phyloP scores from a whole-genome alignment of 768 basidiomycete genomes.

The Hemileccinum rubropunctum region DNA sequence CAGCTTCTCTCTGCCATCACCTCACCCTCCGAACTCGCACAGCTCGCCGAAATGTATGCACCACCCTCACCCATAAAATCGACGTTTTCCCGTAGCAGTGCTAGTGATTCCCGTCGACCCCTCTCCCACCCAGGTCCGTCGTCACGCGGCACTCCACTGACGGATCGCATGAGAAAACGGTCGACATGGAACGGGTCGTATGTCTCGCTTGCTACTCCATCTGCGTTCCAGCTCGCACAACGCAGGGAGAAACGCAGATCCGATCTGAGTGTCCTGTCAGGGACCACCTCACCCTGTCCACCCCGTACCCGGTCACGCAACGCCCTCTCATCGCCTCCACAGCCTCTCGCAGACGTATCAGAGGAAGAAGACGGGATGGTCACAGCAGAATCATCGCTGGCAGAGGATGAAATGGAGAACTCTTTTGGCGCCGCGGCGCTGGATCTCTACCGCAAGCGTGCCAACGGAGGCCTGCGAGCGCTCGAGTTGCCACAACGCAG shows the following conservation, averaged over 20 bases:
- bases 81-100: slow-evolving; percentile 21
- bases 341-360: slow-evolving; percentile 34
- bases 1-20: slow-evolving; percentile 76
- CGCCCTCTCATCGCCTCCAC: slow-evolving; percentile 38
- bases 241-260: slow-evolving; percentile 53
- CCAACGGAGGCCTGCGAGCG: slow-evolving; percentile 46
- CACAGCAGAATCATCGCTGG: slow-evolving; percentile 18
- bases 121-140: slow-evolving; percentile 41
- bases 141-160: slow-evolving; percentile 13
- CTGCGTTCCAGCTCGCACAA: slow-evolving; percentile 39
- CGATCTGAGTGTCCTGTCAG: slow-evolving; percentile 50
- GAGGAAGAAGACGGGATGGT: slow-evolving; percentile 37
- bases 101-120: slow-evolving; percentile 35
- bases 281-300: slow-evolving; percentile 24
- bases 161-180: slow-evolving; percentile 46
- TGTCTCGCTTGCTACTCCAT: slow-evolving; percentile 47
- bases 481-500: slow-evolving; percentile 37
- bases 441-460: slow-evolving; percentile 54
- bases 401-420: slow-evolving; percentile 26
- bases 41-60: slow-evolving; percentile 86
- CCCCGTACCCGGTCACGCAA: slow-evolving; percentile 36
- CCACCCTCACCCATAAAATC: slow-evolving; percentile 58
- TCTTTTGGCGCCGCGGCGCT: slow-evolving; percentile 65
- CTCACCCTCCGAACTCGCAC: slow-evolving; percentile 65
- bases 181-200: slow-evolving; percentile 78